Base-by-base conservation (phyloP, 1,139 yeast genomes). In the Scheffersomyces cryptocercus region DNA sequence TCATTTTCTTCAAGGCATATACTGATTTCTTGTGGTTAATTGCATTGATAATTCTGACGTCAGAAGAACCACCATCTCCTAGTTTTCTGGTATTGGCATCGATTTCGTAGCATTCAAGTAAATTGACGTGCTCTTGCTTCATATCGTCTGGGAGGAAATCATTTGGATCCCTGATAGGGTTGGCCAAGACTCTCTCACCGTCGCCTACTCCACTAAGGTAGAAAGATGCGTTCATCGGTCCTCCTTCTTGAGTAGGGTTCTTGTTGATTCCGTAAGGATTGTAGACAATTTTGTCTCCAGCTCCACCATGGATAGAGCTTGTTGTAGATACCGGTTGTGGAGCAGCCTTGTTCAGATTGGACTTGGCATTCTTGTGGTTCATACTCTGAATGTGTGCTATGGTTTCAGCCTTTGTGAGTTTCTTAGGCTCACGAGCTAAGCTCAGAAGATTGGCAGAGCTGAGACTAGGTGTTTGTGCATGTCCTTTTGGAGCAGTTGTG, bases 21-120 rank as follows among this genome's bases (percentile, higher is more conserved):
- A 65, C 46, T 40, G 62, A 62, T 44, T 75, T 74, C 45, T 73
- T 71, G 42, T 78, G 72, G 29, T 63, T 52, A 36, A 64, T 59
- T 29, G 74, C 69, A 44, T 73, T 68, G 12, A 81, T 73, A 28
- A 75, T 65, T 40, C 83, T 64, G 24, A 86, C 93, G 44, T 82
- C 83, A 4, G 88, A 79, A 11, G 88, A 80, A 2, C 91, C 91
- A 39, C 95, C 95, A 44, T 77, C 77, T 8, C 93, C 95, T 47
- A 86, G 62, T 42, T 75, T 77, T 40, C 72, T 71, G 28, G 72
- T 75, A 39, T 67, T 64, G 32, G 63, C 59, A 38, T 81, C 82
- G 31, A 85, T 73, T 43, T 75, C 79, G 57, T 80, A 86, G 45
- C 77, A 82, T 42, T 84, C 88, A 35, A 77, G 68, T 45, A 86